Base-by-base conservation (phyloP, 306 rosid species). In the Castanea sativa region DNA sequence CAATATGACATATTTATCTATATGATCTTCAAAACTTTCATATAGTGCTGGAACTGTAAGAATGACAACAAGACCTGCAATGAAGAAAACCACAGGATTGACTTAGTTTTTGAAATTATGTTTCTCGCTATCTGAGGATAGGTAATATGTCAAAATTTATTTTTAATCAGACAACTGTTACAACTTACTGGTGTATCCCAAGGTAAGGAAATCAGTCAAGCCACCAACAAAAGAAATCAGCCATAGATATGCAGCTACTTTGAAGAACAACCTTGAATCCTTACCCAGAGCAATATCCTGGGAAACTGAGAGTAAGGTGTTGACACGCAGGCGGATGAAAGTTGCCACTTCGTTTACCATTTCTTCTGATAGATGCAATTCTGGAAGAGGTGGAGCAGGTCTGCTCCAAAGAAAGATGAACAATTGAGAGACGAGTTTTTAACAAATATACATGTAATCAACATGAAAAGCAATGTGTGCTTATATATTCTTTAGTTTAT, bases 301-400 rank as follows among this genome's bases (percentile, higher is more conserved):
- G 75, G 92, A 90, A 82, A 85, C 96, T 60, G 90, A 84, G 57
- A 96, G 89, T 71, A 93, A 72, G 65, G 76, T 72, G 72, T 96
- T 96, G 29, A 92, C 86, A 76, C 35, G 85, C 73, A 68, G 74
- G 49, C 90, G 87, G 70, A 93, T 68, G 79, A 91, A 86, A 81
- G 86, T 25, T 27, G 91, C 90, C 18, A 81, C 85, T 86, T 87
- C 94, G 18, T 90, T 87, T 43, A 87, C 96, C 85, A 85, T 85
- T 89, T 93, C 99, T 80, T 96, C 96, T 61, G 98, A 87, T 14
- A 96, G 79, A 78, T 90, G 89, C 87, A 96, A 79, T 53, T 86
- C 84, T 13, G 99, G 99, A 72, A 96, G 91, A 72, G 98, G 98
- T 64, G 97, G 99, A 71, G 99, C 90, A 1, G 98, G 99, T 78